phyloP scores from a whole-genome alignment of 1,284 basidiomycete genomes.

The Vanrija sp. region DNA sequence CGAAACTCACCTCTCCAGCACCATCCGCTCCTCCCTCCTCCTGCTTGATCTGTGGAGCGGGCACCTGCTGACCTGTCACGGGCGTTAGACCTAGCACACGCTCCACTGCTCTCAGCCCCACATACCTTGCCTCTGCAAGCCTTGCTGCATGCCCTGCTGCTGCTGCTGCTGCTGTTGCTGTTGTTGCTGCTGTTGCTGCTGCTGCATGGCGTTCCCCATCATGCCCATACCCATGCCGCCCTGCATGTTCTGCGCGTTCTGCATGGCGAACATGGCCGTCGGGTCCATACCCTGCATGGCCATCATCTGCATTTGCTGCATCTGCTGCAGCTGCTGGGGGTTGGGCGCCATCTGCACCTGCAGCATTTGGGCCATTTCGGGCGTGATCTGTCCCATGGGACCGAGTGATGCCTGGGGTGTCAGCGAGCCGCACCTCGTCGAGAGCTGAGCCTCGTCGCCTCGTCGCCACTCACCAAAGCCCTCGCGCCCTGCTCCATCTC shows the following conservation, averaged over 20 bases:
- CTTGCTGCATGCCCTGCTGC: not conserved
- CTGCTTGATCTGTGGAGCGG: not conserved
- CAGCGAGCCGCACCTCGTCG: not conserved
- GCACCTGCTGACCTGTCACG: not conserved
- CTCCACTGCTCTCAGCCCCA: not conserved
- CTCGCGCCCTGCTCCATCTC: conserved; percentile 63
- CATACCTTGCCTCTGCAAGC: conserved; percentile 2
- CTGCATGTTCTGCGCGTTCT: conserved; percentile 19
- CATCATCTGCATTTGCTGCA: conserved; percentile 39
- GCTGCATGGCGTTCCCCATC: conserved; percentile 13
- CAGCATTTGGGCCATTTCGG: conserved; percentile 33
- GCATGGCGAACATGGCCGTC: conserved; percentile 36
- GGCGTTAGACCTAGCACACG: not conserved
- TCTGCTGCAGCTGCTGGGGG: conserved; percentile 36
- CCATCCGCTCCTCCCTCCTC: not conserved
- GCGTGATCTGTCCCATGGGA: conserved; percentile 29
- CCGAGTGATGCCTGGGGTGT: conserved; percentile 28
- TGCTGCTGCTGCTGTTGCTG: conserved; percentile 1
- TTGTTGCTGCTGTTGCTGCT: not conserved
- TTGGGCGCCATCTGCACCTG: conserved; percentile 47
- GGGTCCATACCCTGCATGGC: conserved; percentile 44
- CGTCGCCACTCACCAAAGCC: conserved; percentile 39
- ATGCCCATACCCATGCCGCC: conserved; percentile 20
- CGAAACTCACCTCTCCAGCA: not conserved
- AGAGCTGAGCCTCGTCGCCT: too few species aligned